These are phyloP conservation scores for Fusarium sp. DNA, from an alignment of 2,329 filamentous ascomycete genomes.

Conservation along the genomic window DNA sequence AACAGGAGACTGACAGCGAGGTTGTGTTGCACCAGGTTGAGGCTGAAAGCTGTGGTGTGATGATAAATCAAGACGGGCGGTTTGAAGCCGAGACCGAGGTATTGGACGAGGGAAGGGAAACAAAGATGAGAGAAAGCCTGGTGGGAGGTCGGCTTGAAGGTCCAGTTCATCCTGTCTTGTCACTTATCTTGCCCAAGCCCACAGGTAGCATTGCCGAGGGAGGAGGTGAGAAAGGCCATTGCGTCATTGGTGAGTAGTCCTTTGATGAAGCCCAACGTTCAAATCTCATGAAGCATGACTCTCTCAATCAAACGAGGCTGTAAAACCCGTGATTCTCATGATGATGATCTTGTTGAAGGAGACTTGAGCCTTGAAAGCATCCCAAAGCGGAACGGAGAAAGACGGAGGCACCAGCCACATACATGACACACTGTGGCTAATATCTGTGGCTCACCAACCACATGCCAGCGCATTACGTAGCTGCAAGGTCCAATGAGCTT, in stretches of 20 bases:
- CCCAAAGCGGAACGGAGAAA: neutral
- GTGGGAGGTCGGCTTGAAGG: neutral
- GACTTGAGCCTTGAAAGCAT: neutral
- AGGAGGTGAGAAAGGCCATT: neutral
- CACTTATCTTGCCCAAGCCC: neutral
- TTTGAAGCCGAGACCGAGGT: neutral
- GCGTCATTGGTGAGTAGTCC: neutral
- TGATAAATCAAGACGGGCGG: neutral
- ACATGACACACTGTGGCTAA: neutral
- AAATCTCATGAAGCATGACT: neutral
- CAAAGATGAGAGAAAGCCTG: neutral
- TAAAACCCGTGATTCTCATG: neutral
- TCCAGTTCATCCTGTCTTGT: neutral
- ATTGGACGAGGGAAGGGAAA: neutral
- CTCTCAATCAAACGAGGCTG: neutral
- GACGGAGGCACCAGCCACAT: slow-evolving; percentile 12
- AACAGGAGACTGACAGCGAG: neutral
- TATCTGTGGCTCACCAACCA: slow-evolving; percentile 18
- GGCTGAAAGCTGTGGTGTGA: neutral
- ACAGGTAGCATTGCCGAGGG: neutral
- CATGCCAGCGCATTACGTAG: slow-evolving; percentile 33
- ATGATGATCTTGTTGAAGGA: neutral
- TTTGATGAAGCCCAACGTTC: neutral
- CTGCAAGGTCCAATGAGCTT: slow-evolving; percentile 43
- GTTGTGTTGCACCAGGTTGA: neutral